A percentile compares a stretch with the other conserved stretches of the same genome.
phyloP scores from a whole-genome alignment of 495 filamentous ascomycete species.

The Venustampulla echinocandica region DNA sequence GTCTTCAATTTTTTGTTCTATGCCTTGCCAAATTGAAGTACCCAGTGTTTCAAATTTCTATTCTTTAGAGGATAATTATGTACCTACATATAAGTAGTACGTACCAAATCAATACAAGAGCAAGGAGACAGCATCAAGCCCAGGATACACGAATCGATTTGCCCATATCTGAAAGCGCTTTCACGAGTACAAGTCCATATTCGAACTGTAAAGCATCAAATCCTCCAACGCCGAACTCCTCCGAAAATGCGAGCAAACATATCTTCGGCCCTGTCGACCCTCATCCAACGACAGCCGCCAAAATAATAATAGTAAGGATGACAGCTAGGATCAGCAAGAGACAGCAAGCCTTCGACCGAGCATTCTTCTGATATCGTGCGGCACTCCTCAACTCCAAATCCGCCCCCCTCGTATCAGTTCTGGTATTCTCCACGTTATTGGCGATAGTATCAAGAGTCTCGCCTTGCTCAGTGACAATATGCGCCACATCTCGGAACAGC shows the following conservation, averaged over 20 bases:
- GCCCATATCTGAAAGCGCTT: too few relatives aligned
- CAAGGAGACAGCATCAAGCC: too few relatives aligned
- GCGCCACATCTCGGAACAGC: slow-evolving; percentile 90
- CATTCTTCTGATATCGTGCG: slow-evolving; percentile 84
- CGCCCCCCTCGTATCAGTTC: slow-evolving; percentile 71
- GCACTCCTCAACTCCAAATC: slow-evolving; percentile 76
- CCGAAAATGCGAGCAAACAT: background rate
- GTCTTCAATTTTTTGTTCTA: too few relatives aligned
- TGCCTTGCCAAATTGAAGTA: too few relatives aligned
- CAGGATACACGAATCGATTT: too few relatives aligned
- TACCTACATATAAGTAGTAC: too few relatives aligned
- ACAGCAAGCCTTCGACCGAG: slow-evolving; percentile 85
- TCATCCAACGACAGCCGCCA: slow-evolving; percentile 70
- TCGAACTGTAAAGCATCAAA: background rate
- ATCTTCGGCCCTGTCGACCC: too few relatives aligned
- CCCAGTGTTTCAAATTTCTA: too few relatives aligned
- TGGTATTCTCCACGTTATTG: slow-evolving; percentile 75
- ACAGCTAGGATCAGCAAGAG: slow-evolving; percentile 84
- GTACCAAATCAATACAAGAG: too few relatives aligned
- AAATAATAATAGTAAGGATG: slow-evolving; percentile 76
- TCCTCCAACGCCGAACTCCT: background rate
- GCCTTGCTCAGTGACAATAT: slow-evolving; percentile 92
- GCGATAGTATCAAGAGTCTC: slow-evolving; percentile 81
- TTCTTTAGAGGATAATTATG: too few relatives aligned
- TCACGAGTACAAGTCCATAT: background rate